phyloP scores from a whole-genome alignment of 1,284 basidiomycete genomes.

The Papiliotrema nemorosa region DNA sequence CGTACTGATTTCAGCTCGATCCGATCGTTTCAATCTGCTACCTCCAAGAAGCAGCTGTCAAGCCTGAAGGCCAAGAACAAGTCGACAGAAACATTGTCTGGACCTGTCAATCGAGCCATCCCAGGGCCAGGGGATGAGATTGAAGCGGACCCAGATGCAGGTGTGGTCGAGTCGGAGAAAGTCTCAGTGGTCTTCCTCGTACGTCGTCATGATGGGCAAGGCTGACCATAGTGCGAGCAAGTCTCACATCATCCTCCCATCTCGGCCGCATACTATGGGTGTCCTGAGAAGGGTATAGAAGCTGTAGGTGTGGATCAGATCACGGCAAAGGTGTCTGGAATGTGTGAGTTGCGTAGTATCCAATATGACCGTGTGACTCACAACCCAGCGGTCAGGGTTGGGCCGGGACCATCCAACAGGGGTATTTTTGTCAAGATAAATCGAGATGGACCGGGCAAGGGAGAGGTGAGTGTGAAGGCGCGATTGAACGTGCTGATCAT shows the following conservation, averaged over 20 bases:
- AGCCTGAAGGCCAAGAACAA: constrained; percentile 4
- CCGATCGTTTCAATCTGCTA: constrained; percentile 29
- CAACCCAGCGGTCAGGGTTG: constrained; percentile 62
- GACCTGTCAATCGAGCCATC: constrained; percentile 21
- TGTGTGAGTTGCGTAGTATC: constrained; percentile 48
- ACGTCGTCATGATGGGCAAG: constrained; percentile 12
- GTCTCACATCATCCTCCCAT: constrained; percentile 96
- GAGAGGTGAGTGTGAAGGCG: constrained; percentile 55
- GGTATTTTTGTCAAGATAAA: constrained; percentile 79
- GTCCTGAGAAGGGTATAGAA: constrained; percentile 69
- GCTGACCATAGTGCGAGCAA: constrained; percentile 61
- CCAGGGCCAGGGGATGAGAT: constrained; percentile 46
- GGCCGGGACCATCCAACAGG: constrained; percentile 77
- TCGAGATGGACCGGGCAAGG: constrained; percentile 66
- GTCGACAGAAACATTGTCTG: constrained; percentile 7
- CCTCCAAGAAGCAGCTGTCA: constrained; percentile 12
- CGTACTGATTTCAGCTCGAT: constrained; percentile 23
- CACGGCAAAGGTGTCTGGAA: constrained; percentile 80
- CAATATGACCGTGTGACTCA: neutral
- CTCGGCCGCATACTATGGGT: constrained; percentile 78
- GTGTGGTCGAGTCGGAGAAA: constrained; percentile 49
- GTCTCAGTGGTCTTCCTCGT: constrained; percentile 65
- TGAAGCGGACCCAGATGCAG: constrained; percentile 47
- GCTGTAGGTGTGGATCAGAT: constrained; percentile 82
- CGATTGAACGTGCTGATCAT: neutral